Evolutionary conservation across 305 asterid genomes (phyloP).

Genomic region (Fraxinus floribunda): DNA sequence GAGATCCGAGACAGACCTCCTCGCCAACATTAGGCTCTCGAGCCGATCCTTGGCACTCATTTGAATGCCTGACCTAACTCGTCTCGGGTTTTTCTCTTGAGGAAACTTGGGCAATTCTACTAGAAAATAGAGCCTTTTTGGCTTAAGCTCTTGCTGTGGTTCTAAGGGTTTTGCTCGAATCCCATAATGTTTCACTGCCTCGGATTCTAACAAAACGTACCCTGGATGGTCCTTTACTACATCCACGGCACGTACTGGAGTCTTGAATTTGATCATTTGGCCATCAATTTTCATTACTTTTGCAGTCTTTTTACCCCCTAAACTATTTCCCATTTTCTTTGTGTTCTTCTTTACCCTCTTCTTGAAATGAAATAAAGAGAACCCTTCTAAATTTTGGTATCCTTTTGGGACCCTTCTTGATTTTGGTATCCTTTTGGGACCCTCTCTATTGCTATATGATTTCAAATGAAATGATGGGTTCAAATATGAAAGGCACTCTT

Average conservation of each 20-base stretch:
- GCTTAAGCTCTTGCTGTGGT: conserved; percentile 69
- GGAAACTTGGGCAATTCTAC: conserved; percentile 66
- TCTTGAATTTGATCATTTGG: conserved; percentile 57
- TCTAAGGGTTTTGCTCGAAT: conserved; percentile 79
- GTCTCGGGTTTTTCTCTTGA: conserved; percentile 40
- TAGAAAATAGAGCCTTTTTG: conserved; percentile 69
- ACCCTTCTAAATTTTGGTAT: not conserved
- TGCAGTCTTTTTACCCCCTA: conserved; percentile 57
- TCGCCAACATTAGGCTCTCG: conserved; percentile 77
- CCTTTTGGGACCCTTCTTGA: not conserved
- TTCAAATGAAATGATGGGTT: conserved; percentile 7
- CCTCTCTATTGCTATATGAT: not conserved
- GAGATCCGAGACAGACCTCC: conserved; percentile 78
- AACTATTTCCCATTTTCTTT: conserved; percentile 66
- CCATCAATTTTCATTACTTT: conserved; percentile 87
- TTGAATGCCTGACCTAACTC: conserved; percentile 76
- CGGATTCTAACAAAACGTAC: conserved; percentile 68
- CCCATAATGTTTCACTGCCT: conserved; percentile 80
- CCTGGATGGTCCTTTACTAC: conserved; percentile 61
- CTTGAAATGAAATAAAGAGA: not conserved
- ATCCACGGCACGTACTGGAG: conserved; percentile 70
- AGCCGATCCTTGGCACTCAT: conserved; percentile 95
- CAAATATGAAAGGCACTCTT: conserved; percentile 9
- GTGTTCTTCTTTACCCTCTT: not conserved
- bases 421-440: not conserved